Conservation (phyloP, 2,329 filamentous ascomycete species). For the Arthrinium phaeospermum region DNA sequence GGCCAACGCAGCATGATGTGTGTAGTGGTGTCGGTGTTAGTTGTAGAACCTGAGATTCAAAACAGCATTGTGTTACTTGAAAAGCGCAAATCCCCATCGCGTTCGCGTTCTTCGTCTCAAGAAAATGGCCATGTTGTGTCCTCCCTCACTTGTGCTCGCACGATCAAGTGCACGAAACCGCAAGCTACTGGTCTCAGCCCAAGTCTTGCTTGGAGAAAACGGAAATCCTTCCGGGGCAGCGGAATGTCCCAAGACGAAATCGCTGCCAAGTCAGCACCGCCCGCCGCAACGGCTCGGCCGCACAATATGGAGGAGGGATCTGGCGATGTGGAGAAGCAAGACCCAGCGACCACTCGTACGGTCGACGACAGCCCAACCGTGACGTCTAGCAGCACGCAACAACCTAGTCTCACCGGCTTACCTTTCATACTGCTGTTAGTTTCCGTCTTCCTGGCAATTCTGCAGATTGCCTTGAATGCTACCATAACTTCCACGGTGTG, state of each 20-base stretch:
- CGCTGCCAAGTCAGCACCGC: background rate
- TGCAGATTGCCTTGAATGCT: slow-evolving; percentile 31
- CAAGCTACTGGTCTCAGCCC: background rate
- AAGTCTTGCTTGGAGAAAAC: background rate
- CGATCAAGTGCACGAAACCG: background rate
- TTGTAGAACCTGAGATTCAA: background rate
- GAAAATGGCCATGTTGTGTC: background rate
- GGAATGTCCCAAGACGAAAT: background rate
- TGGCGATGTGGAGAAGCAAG: background rate
- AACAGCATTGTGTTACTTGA: background rate
- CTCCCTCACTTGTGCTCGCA: background rate
- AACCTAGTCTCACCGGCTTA: slow-evolving; percentile 24
- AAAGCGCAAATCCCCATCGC: background rate
- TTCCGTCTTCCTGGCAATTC: slow-evolving; percentile 26
- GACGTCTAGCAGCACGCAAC: background rate
- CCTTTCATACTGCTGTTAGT: slow-evolving; percentile 27
- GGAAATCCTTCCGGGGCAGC: background rate
- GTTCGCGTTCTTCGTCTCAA: background rate
- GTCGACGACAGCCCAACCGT: background rate
- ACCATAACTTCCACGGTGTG: slow-evolving; percentile 32
- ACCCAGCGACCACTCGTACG: background rate
- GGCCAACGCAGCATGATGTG: background rate
- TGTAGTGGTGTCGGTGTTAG: background rate
- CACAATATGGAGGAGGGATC: background rate
- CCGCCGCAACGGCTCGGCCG: background rate